Evolutionary conservation across 106 monocot species (phyloP), one percentile per base, ranked within the genome.

Genomic region (Hemerocallis citrina): DNA sequence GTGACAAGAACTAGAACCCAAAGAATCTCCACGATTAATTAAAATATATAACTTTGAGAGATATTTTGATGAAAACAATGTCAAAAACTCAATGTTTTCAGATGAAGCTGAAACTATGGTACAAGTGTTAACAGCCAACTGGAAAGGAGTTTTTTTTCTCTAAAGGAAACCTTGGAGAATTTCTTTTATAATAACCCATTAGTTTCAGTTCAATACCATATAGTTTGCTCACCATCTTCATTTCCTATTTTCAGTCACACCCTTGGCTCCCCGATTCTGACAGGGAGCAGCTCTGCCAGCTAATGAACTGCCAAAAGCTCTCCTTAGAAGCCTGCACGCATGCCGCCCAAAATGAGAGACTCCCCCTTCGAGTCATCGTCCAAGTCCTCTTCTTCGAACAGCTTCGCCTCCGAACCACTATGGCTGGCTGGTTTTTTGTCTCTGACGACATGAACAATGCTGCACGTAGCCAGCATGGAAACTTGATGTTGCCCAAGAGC

Each of bases 331-430:
- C 79, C 33, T 78, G 83, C 64, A 78, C 71, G n/a, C 78, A 84
- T 29, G 83, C 78, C 14, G 83, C 83, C 3, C 83, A 75, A 68
- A 84, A 84, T 61, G 78, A 84, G 57, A 69, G 78, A 25, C 67
- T 84, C 7, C 83, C 83, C 9, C 78, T 84, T 5, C 66, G 83
- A 49, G 75, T 79, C 29, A 71, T 84, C 3, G 74, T 84, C 1
- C 78, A 84, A 40, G 83, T 84, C 34, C 79, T 84, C 54, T 84
- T 84, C 64, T 69, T 79, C 59, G 83, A 84, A 64, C 79, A 78
- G 68, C 70, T 84, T 30, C 70, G 75, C 37, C 78, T 84, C 8
- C 66, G 78, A 13, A 71, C 79, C 6, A 72, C 75, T 1, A 71
- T 84, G 3, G 70, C 74, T 6, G 52, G 69, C 23, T 77, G 79